Percentiles rank a stretch among this genome's conserved stretches.
These are phyloP conservation scores for Luffa aegyptiaca DNA, from an alignment of 306 rosid genomes.

Conservation along the genomic window DNA sequence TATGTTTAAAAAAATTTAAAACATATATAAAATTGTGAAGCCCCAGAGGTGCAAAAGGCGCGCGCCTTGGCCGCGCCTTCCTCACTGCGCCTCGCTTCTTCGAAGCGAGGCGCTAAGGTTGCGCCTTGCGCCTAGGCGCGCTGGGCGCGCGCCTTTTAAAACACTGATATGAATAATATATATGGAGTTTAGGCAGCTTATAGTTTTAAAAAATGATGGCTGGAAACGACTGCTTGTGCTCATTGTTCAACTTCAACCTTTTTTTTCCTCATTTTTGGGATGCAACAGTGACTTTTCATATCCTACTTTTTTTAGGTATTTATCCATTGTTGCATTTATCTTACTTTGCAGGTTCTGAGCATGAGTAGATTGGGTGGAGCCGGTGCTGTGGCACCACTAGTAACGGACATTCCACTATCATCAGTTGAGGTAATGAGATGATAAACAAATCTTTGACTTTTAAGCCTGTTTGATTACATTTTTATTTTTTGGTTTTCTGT, in stretches of 20 bases:
- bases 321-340: slow-evolving; percentile 6
- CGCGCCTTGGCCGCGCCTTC: no score
- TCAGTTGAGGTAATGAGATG: slow-evolving; percentile 67
- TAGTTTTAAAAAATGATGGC: background rate
- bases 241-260: background rate
- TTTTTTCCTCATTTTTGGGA: background rate
- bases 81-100: no score
- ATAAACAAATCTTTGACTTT: background rate
- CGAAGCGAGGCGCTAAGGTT: no score
- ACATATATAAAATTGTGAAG: no score
- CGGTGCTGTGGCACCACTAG: slow-evolving; percentile 95
- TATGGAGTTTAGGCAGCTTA: background rate
- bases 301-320: background rate
- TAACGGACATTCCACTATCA: slow-evolving; percentile 82
- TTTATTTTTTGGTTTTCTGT: background rate
- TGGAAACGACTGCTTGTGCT: background rate
- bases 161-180: no score
- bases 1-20: no score
- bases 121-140: no score
- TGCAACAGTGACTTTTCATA: background rate
- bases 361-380: slow-evolving; percentile 99
- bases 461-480: background rate
- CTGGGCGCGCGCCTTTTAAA: no score
- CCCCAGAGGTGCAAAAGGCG: no score
- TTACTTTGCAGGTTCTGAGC: slow-evolving; percentile 80